Evolutionary conservation across 345 rosid species (phyloP), one percentile per base, ranked within the genome.

Genomic region (Brassica juncea): DNA sequence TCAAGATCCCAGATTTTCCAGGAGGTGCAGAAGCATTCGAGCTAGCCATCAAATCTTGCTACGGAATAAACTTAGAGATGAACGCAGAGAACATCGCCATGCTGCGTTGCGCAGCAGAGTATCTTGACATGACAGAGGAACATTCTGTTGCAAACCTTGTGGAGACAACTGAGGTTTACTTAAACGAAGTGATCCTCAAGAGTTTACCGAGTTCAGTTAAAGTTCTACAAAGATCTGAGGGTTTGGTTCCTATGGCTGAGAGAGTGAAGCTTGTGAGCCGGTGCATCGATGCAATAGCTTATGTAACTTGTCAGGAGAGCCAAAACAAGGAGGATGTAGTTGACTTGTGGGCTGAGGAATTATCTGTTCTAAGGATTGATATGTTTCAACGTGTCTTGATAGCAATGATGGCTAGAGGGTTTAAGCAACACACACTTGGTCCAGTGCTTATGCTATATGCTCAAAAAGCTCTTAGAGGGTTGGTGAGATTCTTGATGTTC

Each of bases 361-460:
- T 94, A 71, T 68, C 86, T 49, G 82, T 83, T 75, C 74, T 94
- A 9, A 88, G 95, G 72, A 88, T 91, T 62, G 92, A 92, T 73
- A 75, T 87, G 70, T 91, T 94, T 83, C 97, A 84, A 61, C 81
- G 99, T 73, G 95, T 92, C 72, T 63, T 92, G 52, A 31, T 81
- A 19, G 95, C 97, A 5, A 89, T 92, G 92, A 83, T 85, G 73
- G 88, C 93, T 52, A 89, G 92, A 86, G 97, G 94, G 75, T 90
- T 89, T 75, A 86, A 88, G 77, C 90, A 74, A 65, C 85, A 82
- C 79, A 88, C 84, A 25, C 89, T 94, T 72, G 95, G 91, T 58
- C 97, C 94, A 37, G 83, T 94, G 58, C 91, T 94, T 28, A 90
- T 91, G 92, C 86, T 89, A 31, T 94, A 94, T 72, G 95, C 97